These are phyloP conservation scores for Beauveria medogensis DNA, from an alignment of 2,329 filamentous ascomycete species.

Conservation along the genomic window DNA sequence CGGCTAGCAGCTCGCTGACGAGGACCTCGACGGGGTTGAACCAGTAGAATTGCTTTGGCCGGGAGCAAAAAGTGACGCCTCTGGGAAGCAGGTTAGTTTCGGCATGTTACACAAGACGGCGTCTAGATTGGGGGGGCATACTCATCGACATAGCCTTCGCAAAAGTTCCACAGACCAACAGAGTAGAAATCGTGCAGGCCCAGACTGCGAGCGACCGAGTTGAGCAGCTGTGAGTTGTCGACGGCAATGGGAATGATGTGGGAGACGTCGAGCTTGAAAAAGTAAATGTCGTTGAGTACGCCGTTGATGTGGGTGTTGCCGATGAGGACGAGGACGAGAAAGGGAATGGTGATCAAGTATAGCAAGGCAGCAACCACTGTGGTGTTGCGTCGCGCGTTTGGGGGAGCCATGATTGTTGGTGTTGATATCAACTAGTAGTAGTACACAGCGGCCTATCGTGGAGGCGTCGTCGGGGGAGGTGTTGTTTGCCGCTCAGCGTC, in stretches of 20 bases:
- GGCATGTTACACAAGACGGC: not conserved
- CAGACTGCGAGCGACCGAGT: slow-evolving; percentile 76
- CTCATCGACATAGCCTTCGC: slow-evolving; percentile 70
- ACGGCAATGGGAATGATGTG: slow-evolving; percentile 69
- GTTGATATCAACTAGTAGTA: not conserved
- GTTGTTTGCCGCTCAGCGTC: not conserved
- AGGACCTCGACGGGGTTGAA: slow-evolving; percentile 86
- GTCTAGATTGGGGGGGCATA: slow-evolving; percentile 23
- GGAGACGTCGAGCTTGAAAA: slow-evolving; percentile 75
- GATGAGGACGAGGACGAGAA: slow-evolving; percentile 71
- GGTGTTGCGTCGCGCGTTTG: slow-evolving; percentile 43
- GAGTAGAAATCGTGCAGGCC: slow-evolving; percentile 93
- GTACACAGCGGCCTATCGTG: not conserved
- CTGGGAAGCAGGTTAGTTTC: slow-evolving; percentile 23
- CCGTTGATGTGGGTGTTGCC: slow-evolving; percentile 60
- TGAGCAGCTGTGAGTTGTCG: slow-evolving; percentile 67
- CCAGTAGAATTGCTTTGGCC: slow-evolving; percentile 66
- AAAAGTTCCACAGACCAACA: slow-evolving; percentile 86
- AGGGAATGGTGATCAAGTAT: slow-evolving; percentile 68
- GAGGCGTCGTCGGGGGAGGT: not conserved
- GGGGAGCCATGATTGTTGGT: slow-evolving; percentile 17
- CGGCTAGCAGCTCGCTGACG: slow-evolving; percentile 68
- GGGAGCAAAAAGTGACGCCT: slow-evolving; percentile 69
- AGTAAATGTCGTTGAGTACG: slow-evolving; percentile 65
- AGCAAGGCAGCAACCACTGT: slow-evolving; percentile 57